Evolutionary conservation across 345 rosid genomes (phyloP), one percentile per base, ranked within the genome.

Genomic region (Sapria himalayana): DNA sequence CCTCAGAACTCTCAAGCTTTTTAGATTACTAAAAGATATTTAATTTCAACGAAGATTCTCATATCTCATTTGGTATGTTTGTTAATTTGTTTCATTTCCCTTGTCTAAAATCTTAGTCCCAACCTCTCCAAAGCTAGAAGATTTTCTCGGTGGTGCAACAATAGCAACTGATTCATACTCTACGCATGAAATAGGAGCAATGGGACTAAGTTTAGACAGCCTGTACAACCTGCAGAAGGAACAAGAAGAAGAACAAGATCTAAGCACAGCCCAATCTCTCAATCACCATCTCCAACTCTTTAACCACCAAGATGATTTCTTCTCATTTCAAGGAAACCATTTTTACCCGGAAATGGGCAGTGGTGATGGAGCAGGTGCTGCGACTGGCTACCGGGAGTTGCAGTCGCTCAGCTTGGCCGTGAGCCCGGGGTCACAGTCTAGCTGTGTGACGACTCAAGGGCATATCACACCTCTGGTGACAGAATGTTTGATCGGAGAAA

Each of bases 51-150:
- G n/a, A n/a, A n/a, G n/a, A n/a, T n/a, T n/a, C n/a, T n/a, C n/a
- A n/a, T n/a, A n/a, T n/a, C n/a, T n/a, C n/a, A n/a, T n/a, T n/a
- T n/a, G n/a, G n/a, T n/a, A n/a, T n/a, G n/a, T n/a, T n/a, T n/a
- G n/a, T n/a, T n/a, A n/a, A n/a, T n/a, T n/a, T n/a, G n/a, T n/a
- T n/a, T n/a, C n/a, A n/a, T n/a, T n/a, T n/a, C n/a, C n/a, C n/a
- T n/a, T n/a, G n/a, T 24, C 5, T 35, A 25, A 33, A 78, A 82
- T 58, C 5, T 52, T 73, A 37, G 70, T 68, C 42, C 20, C 63
- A 1, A 50, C 79, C 9, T 63, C 92, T 10, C 92, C 85, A 2
- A 72, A 78, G 39, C 73, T 78, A 2, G 92, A 74, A 48, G 85
- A 78, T 52, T 78, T 78, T 51, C 63, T 78, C 1, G 80, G 89